Evolutionary conservation across 345 rosid species (phyloP), one percentile per base, ranked within the genome.

Genomic region (Eucalyptus shirleyi): DNA sequence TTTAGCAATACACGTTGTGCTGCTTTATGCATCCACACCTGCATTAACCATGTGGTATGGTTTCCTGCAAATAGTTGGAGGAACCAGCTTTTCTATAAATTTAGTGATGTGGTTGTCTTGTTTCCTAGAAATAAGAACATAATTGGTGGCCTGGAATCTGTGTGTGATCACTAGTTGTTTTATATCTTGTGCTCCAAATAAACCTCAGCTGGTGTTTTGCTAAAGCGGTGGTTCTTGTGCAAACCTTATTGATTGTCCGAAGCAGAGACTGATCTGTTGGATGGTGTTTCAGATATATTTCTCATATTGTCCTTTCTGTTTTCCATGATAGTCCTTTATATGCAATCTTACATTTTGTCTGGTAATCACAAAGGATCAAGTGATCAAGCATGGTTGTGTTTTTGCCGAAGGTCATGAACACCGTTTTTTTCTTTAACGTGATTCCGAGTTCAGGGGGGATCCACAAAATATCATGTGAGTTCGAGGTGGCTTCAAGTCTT

Each of bases 401-500:
- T 77, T 77, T 77, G 47, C 47, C 6, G 5, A 40, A 77, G 28
- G 83, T 77, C 83, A 77, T 40, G 47, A 77, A 77, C 47, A 40
- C 16, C 2, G 1, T 37, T 77, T 40, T 40, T 50, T 32, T 67
- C 50, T 69, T 86, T 91, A 80, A 81, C 82, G 42, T 90, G 88
- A 60, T 92, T 88, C 50, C 62, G 88, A 69, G 90, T 90, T 92
- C 93, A 98, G 99, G 99, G 99, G 90, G 98, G 99, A 90, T 95
- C 99, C 30, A 96, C 98, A 37, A 98, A 97, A 89, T 97, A 97
- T 93, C 99, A 98, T 95, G 90, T 95, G 18, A 96, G 95, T 91
- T 97, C 96, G 62, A 94, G 97, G 92, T 97, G 99, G 99, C 93
- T 96, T 13, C 99, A 98, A 90, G 96, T 95, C 89, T 98, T 98